Evolutionary conservation across 2,329 filamentous ascomycete genomes (phyloP).

Genomic region (Colletotrichum sp.): DNA sequence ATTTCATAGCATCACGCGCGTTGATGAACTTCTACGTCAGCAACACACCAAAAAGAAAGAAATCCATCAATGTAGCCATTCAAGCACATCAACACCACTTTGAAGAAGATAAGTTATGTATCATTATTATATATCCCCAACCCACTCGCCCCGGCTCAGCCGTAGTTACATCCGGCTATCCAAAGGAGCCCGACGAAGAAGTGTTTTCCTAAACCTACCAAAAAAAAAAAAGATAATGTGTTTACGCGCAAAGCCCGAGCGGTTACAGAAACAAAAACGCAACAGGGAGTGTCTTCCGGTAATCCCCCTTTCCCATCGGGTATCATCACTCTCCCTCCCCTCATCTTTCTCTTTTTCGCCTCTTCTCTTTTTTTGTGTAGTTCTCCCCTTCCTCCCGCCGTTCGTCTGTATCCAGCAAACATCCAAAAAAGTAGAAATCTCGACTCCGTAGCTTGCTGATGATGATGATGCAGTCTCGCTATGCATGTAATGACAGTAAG

Average conservation of each 20-base stretch:
- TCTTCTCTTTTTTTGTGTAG: not conserved
- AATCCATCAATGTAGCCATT: no score
- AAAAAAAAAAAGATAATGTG: not conserved
- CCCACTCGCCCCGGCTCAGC: not conserved
- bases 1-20: rapidly evolving
- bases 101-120: not conserved
- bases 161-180: not conserved
- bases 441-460: not conserved
- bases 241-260: not conserved
- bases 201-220: not conserved
- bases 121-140: not conserved
- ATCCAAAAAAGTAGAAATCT: not conserved
- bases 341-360: not conserved
- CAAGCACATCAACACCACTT: not conserved
- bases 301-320: not conserved
- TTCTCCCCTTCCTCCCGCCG: not conserved
- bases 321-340: conserved; percentile 6
- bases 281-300: not conserved
- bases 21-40: no score
- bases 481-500: conserved; percentile 14
- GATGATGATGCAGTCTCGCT: not conserved
- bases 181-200: not conserved
- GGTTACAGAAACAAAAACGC: not conserved
- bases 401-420: not conserved
- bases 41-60: not conserved